phyloP scores from a whole-genome alignment of 352 stramenopile species.

The Hyaloperonospora arabidopsidis region DNA sequence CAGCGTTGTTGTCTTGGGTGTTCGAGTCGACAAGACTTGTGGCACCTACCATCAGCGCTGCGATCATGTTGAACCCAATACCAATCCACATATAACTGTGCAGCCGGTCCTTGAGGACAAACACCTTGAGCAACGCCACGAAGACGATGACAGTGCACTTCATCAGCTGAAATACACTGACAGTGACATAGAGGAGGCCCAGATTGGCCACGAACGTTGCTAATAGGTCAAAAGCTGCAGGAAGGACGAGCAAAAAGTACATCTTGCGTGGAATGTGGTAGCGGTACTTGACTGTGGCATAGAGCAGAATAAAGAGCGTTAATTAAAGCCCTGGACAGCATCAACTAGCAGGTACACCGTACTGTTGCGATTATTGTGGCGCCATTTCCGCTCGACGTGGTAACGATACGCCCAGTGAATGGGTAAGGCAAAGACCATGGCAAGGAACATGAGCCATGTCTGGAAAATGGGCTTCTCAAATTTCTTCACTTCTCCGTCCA shows the following conservation, averaged over 20 bases:
- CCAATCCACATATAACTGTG: slow-evolving; percentile 95
- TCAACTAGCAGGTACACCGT: slow-evolving; percentile 13
- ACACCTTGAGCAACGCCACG: slow-evolving; percentile 94
- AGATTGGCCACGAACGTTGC: slow-evolving; percentile 93
- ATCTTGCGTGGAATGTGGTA: slow-evolving; percentile 84
- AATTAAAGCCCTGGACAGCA: not conserved
- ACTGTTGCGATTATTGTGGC: slow-evolving; percentile 49
- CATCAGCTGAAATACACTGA: slow-evolving; percentile 86
- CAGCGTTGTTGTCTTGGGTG: slow-evolving; percentile 51
- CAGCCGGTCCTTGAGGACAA: slow-evolving; percentile 87
- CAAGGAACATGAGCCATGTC: slow-evolving; percentile 95
- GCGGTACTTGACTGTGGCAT: slow-evolving; percentile 51
- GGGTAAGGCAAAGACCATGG: slow-evolving; percentile 90
- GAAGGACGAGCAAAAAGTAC: slow-evolving; percentile 92
- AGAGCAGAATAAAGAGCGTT: not conserved
- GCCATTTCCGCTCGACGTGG: slow-evolving; percentile 67
- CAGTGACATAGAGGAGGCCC: slow-evolving; percentile 87
- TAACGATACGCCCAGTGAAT: slow-evolving; percentile 88
- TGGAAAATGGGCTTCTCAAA: slow-evolving; percentile 95
- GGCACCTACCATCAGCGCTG: slow-evolving; percentile 88
- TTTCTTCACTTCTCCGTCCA: slow-evolving; percentile 82
- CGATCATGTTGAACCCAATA: slow-evolving; percentile 91
- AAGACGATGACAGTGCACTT: slow-evolving; percentile 94
- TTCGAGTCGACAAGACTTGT: slow-evolving; percentile 87
- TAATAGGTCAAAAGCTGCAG: slow-evolving; percentile 89